Base-by-base conservation (phyloP, 352 stramenopile species). In the Phytopythium mirpurense region DNA sequence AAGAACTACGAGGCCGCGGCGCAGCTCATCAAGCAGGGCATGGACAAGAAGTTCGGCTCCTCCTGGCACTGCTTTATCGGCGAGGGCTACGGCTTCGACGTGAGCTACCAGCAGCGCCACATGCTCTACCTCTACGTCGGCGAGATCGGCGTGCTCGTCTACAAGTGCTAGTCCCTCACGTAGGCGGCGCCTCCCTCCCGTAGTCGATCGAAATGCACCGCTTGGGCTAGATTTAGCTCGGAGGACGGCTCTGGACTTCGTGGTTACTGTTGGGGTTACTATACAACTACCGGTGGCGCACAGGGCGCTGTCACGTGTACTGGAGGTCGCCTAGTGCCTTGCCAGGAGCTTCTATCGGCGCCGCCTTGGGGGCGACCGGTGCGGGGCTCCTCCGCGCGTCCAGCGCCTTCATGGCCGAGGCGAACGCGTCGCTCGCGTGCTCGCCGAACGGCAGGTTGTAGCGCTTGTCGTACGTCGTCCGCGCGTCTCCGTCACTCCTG, bases 21-120 rank as follows among this genome's bases (percentile, higher is more conserved):
- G 49, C 83, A 96, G 60, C 70, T 96, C 15, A 98, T 98, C 57
- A 98, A 98, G 68, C 88, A 97, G 63, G 97, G 87, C 29, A 91
- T 98, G 70, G 95, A 98, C 76, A 98, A 98, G 74, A 98, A 98
- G 67, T 98, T 98, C 65, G 96, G 93, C 6, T 76, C 86, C 15
- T 96, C 90, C 5, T 98, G 95, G 95, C 93, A 98, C 67, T 97
- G 90, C 65, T 95, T 94, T 54, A 96, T 98, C 21, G 95, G 93
- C 31, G 96, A 98, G 68, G 95, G 95, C 14, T 98, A 98, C 65
- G 94, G 90, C 46, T 98, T 98, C 64, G 91, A 98, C 61, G 90
- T 98, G 53, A 97, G 85, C 60, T 98, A 98, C 71, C 89, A 98
- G 75, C 84, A 96, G 57, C 87, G 91, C 56, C 93, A 98, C 75